Percentiles rank a stretch among this genome's conserved stretches.
Evolutionary conservation across 169 alveolate genomes (phyloP).

Genomic region (Plasmodium cynomolgi): DNA sequence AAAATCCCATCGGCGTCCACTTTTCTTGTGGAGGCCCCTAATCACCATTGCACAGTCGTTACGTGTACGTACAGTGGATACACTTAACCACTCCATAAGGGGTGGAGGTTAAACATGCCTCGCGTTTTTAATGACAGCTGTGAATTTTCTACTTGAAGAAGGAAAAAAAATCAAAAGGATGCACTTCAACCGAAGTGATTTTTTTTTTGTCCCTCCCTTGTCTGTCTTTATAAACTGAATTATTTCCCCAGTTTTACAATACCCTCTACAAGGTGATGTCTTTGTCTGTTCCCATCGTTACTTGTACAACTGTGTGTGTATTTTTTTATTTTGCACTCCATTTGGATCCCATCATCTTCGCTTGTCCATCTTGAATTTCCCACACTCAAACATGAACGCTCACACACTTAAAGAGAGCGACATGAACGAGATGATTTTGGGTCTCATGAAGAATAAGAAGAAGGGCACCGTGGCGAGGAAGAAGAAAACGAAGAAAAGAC

Average conservation of each 20-base stretch:
- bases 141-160: not conserved
- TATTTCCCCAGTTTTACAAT: not conserved
- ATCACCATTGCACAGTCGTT: not conserved
- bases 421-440: conserved; percentile 32
- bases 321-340: not conserved
- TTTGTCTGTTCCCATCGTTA: not conserved
- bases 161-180: not conserved
- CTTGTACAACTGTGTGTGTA: not conserved
- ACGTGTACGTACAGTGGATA: not conserved
- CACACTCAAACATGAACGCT: conserved; percentile 20
- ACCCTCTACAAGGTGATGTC: not conserved
- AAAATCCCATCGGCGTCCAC: not conserved
- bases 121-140: not conserved
- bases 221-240: not conserved
- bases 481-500: not conserved
- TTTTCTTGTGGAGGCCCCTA: not conserved
- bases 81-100: not conserved
- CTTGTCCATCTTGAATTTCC: not conserved
- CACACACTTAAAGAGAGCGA: conserved; percentile 27
- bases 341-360: not conserved
- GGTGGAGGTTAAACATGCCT: not conserved
- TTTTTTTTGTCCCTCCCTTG: not conserved
- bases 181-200: not conserved
- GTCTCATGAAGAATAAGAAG: conserved; percentile 27
- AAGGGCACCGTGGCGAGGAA: conserved; percentile 1